A percentile compares a stretch with the other conserved stretches of the same genome.
These are phyloP conservation scores for Rhizopogon vulgaris DNA, from an alignment of 768 basidiomycete species.

Conservation along the genomic window DNA sequence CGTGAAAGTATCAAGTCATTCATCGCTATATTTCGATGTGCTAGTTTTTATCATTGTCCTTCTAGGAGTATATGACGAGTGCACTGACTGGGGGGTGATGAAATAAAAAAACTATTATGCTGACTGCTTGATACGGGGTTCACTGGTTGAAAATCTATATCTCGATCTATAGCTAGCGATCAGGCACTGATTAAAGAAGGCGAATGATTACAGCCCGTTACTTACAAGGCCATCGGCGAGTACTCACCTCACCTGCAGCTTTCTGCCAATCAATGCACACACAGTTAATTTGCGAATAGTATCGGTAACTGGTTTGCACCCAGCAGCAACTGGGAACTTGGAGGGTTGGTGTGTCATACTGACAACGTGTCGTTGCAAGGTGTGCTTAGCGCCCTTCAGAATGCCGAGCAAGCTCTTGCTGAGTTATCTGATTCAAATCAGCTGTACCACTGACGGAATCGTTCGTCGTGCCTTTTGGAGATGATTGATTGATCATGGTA, in stretches of 20 bases:
- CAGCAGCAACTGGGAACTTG: too few relatives aligned
- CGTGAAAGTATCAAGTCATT: too few relatives aligned
- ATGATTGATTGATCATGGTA: background rate
- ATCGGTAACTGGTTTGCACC: background rate
- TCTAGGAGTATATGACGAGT: too few relatives aligned
- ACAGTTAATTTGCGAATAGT: background rate
- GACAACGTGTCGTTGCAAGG: background rate
- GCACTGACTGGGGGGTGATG: background rate
- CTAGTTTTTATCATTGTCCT: too few relatives aligned
- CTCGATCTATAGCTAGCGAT: background rate
- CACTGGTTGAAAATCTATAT: background rate
- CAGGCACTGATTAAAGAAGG: background rate
- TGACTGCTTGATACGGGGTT: background rate
- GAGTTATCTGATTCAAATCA: background rate
- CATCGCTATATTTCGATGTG: too few relatives aligned
- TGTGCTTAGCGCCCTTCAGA: background rate
- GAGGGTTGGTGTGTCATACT: background rate
- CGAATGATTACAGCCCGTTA: too few relatives aligned
- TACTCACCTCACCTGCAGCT: too few relatives aligned
- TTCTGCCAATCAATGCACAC: background rate
- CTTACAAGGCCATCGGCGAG: too few relatives aligned
- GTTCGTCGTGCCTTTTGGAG: background rate
- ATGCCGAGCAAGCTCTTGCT: background rate
- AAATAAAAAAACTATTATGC: background rate
- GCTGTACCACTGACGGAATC: background rate